Evolutionary conservation across 2,329 filamentous ascomycete genomes (phyloP).

Genomic region (Aspergillus pseudotamarii): DNA sequence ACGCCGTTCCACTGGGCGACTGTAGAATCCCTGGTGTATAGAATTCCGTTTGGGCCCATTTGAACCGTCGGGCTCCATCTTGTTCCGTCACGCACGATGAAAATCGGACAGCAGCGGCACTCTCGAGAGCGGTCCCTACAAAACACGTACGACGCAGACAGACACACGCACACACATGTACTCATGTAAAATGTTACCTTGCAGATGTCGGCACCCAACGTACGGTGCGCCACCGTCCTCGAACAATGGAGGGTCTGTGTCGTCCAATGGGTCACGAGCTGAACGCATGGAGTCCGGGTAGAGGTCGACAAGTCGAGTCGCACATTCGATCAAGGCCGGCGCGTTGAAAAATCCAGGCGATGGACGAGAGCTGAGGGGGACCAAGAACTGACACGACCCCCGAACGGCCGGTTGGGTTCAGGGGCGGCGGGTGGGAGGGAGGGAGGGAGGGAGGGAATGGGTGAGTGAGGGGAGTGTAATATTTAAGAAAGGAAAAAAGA

Average conservation of each 20-base stretch:
- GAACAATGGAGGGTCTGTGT: constrained; percentile 37
- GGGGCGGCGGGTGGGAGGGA: constrained; percentile 14
- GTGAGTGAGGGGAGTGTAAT: not conserved
- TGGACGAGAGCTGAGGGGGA: constrained; percentile 19
- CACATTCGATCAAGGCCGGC: constrained; percentile 40
- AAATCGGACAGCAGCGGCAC: constrained; percentile 23
- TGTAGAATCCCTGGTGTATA: constrained; percentile 40
- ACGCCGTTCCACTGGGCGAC: constrained; percentile 46
- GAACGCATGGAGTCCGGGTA: constrained; percentile 43
- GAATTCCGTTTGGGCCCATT: constrained; percentile 46
- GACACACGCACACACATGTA: constrained; percentile 24
- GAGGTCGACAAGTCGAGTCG: constrained; percentile 31
- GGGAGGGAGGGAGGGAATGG: too few relatives aligned
- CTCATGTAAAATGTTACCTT: constrained; percentile 26
- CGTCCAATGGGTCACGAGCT: constrained; percentile 36
- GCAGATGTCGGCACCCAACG: constrained; percentile 27
- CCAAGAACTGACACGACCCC: constrained; percentile 24
- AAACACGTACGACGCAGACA: constrained; percentile 27
- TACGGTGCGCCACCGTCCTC: constrained; percentile 34
- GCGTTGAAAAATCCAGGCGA: constrained; percentile 18
- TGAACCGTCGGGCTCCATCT: constrained; percentile 46
- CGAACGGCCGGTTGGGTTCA: constrained; percentile 19
- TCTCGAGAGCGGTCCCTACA: constrained; percentile 29
- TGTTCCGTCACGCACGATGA: constrained; percentile 27
- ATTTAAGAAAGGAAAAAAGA: not conserved